A percentile compares a stretch with the other conserved stretches of the same genome.
These are phyloP conservation scores for Ceratobasidium sp. DNA, from an alignment of 1,284 basidiomycete species.

Conservation along the genomic window DNA sequence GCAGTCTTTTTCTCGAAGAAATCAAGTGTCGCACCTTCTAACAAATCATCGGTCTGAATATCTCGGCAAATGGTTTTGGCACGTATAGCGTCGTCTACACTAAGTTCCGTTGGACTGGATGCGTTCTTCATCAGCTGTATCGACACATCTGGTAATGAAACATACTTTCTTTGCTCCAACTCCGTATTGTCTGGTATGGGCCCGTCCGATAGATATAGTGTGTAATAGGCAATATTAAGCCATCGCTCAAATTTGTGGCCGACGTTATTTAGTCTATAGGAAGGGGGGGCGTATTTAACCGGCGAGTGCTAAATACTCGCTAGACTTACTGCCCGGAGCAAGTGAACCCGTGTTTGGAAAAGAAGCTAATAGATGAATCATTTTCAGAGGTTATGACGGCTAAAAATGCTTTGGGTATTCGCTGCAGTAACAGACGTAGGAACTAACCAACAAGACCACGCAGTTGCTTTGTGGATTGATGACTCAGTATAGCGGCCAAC, in stretches of 20 bases:
- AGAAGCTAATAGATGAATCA: background rate
- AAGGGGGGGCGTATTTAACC: background rate
- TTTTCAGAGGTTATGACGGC: background rate
- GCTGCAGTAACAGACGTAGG: background rate
- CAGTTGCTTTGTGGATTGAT: background rate
- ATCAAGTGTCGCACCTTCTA: background rate
- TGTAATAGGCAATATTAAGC: background rate
- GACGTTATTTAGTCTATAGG: background rate
- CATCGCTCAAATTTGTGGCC: constrained; percentile 1
- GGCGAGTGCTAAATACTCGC: background rate
- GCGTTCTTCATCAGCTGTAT: background rate
- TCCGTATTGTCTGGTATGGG: background rate
- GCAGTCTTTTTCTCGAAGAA: background rate
- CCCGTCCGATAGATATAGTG: background rate
- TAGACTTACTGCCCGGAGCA: background rate
- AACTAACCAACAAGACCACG: background rate
- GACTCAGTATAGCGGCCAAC: background rate
- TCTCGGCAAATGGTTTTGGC: background rate
- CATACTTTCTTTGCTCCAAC: background rate
- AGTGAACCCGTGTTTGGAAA: constrained; percentile 3
- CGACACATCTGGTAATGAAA: background rate
- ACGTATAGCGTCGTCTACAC: background rate
- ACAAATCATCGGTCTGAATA: background rate
- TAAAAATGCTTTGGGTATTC: background rate
- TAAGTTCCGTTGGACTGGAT: background rate